phyloP scores from a whole-genome alignment of 495 filamentous ascomycete species.

The Aspergillus leporis region DNA sequence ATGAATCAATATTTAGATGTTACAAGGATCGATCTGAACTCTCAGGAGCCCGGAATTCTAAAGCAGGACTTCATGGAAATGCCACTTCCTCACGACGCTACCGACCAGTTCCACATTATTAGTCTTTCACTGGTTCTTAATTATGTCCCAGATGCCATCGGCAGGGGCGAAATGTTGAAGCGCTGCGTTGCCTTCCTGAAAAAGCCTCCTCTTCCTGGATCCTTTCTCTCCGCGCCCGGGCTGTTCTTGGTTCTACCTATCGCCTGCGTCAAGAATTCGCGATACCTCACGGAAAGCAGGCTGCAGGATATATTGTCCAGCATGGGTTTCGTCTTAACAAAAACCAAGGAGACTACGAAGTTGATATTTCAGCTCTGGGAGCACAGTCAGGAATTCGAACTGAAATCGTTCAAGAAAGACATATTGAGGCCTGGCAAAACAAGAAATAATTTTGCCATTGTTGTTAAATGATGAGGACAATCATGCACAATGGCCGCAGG shows the following conservation, averaged over 20 bases:
- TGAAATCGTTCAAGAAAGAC: conserved; percentile 61
- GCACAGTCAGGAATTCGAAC: conserved; percentile 33
- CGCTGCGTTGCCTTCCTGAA: conserved; percentile 59
- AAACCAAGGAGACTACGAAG: conserved; percentile 74
- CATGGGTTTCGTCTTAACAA: conserved; percentile 67
- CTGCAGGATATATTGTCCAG: conserved; percentile 71
- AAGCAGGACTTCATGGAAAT: conserved; percentile 95
- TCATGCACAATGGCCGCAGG: background rate
- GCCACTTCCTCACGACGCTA: conserved; percentile 61
- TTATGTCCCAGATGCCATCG: conserved; percentile 76
- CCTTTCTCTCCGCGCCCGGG: conserved; percentile 55
- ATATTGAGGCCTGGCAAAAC: conserved; percentile 70
- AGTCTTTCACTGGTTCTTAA: conserved; percentile 95
- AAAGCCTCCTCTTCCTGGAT: conserved; percentile 54
- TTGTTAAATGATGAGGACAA: conserved; percentile 43
- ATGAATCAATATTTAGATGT: conserved; percentile 68
- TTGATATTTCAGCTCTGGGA: conserved; percentile 89
- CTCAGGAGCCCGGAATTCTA: conserved; percentile 74
- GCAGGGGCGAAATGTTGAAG: conserved; percentile 83
- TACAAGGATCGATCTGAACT: conserved; percentile 86
- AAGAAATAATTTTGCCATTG: conserved; percentile 88
- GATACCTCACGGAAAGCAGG: conserved; percentile 78
- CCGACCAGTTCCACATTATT: conserved; percentile 80
- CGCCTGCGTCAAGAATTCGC: conserved; percentile 86
- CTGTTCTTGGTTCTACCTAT: conserved; percentile 90